Percentiles rank a stretch among this genome's conserved stretches.
phyloP scores from a whole-genome alignment of 495 filamentous ascomycete genomes.

The Penicillium bialowiezense region DNA sequence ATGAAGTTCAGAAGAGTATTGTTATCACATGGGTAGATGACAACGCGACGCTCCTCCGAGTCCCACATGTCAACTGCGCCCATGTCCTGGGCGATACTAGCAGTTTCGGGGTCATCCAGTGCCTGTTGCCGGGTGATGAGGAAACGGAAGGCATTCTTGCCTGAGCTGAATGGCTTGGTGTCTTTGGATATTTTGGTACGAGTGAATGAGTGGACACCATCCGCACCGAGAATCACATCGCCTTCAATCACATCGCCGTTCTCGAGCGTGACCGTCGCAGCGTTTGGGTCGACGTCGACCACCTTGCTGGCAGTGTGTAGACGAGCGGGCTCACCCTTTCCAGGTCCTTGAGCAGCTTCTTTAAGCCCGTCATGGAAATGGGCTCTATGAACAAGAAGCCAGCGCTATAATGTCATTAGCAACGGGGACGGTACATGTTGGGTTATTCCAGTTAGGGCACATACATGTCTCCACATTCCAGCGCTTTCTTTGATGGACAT shows the following conservation, averaged over 20 bases:
- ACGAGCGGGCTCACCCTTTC: constrained; percentile 37
- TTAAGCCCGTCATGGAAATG: constrained; percentile 49
- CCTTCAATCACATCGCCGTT: constrained; percentile 36
- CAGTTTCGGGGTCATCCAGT: constrained; percentile 45
- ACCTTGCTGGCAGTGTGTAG: constrained; percentile 45
- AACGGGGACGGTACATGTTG: neutral
- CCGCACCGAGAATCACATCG: constrained; percentile 49
- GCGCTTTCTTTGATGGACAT: constrained; percentile 28
- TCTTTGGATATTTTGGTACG: constrained; percentile 40
- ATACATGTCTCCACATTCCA: constrained; percentile 38
- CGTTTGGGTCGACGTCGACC: constrained; percentile 39
- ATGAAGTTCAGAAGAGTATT: constrained; percentile 59
- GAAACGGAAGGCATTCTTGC: constrained; percentile 63
- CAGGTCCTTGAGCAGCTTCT: constrained; percentile 33
- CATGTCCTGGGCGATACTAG: constrained; percentile 31
- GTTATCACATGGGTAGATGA: constrained; percentile 58
- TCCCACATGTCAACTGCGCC: constrained; percentile 51
- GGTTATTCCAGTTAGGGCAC: constrained; percentile 1
- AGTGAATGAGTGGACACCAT: constrained; percentile 51
- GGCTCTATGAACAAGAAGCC: constrained; percentile 52
- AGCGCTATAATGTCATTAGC: constrained; percentile 27
- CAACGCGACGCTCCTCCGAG: constrained; percentile 47
- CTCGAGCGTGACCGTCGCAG: constrained; percentile 39
- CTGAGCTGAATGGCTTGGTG: constrained; percentile 41
- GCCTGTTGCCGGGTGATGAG: constrained; percentile 45